phyloP scores from a whole-genome alignment of 2,329 filamentous ascomycete genomes.

The Epichloe gansuensis region DNA sequence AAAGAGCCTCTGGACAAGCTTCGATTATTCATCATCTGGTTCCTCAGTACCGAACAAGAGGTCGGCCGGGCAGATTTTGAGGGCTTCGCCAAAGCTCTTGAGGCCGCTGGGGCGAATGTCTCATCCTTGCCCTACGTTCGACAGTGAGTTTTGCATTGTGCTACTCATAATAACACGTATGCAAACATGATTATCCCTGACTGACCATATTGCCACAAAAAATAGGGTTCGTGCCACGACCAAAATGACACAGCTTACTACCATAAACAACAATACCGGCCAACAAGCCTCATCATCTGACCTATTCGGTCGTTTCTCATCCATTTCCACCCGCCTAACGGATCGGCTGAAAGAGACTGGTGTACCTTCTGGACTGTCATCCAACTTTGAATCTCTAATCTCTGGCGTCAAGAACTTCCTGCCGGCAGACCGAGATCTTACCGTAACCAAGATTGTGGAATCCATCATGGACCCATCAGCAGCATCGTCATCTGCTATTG shows the following conservation, averaged over 20 bases:
- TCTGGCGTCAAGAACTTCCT: constrained; percentile 96
- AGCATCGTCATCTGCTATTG: constrained; percentile 81
- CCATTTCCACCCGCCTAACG: constrained; percentile 80
- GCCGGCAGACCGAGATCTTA: constrained; percentile 90
- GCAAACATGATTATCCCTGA: neutral
- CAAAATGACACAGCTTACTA: constrained; percentile 95
- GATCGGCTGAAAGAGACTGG: constrained; percentile 86
- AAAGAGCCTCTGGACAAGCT: constrained; percentile 80
- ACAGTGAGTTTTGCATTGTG: constrained; percentile 42
- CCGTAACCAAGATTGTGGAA: constrained; percentile 94
- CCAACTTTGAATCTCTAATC: constrained; percentile 87
- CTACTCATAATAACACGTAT: neutral
- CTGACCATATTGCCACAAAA: constrained; percentile 12
- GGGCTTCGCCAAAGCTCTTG: constrained; percentile 74
- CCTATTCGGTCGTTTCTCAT: constrained; percentile 86
- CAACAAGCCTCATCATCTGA: constrained; percentile 53
- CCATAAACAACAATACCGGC: constrained; percentile 57
- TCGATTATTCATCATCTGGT: constrained; percentile 93
- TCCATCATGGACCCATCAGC: constrained; percentile 93
- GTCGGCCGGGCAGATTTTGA: constrained; percentile 70
- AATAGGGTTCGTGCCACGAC: constrained; percentile 77
- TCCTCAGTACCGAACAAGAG: constrained; percentile 83
- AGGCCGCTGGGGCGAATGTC: constrained; percentile 60
- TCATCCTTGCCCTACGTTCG: constrained; percentile 74
- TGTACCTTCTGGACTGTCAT: constrained; percentile 53